Evolutionary conservation across 1,284 basidiomycete species (phyloP).

Genomic region (Athelia sp.): DNA sequence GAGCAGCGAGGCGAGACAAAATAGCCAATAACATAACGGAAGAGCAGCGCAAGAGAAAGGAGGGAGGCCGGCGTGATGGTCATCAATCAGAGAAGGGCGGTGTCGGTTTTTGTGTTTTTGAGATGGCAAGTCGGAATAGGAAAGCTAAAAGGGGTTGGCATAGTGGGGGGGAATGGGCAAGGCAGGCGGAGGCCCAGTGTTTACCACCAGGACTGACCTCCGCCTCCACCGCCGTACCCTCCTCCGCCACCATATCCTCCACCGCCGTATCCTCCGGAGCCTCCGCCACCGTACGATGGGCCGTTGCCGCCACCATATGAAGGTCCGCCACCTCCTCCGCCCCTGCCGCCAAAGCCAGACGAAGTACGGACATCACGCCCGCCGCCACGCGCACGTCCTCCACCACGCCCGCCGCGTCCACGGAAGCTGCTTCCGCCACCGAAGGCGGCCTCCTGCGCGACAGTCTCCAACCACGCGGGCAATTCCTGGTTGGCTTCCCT

Average conservation of each 20-base stretch:
- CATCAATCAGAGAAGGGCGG: not conserved
- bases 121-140: conserved; percentile 11
- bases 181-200: conserved; percentile 10
- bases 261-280: conserved; percentile 23
- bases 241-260: conserved; percentile 34
- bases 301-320: conserved; percentile 28
- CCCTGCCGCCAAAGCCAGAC: conserved; percentile 27
- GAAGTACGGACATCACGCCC: conserved; percentile 44
- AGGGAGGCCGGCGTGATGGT: conserved; percentile 1
- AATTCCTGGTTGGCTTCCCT: conserved; percentile 97
- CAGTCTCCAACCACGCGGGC: conserved; percentile 87
- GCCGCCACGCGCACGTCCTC: conserved; percentile 46
- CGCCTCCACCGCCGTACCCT: conserved; percentile 23
- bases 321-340: conserved; percentile 21
- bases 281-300: conserved; percentile 25
- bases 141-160: conserved; percentile 5
- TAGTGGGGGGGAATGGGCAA: conserved; percentile 5
- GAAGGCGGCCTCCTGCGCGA: conserved; percentile 80
- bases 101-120: conserved; percentile 4
- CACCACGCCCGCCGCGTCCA: conserved; percentile 51
- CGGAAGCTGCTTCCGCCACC: conserved; percentile 49
- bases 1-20: conserved; percentile 58
- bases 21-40: conserved; percentile 18
- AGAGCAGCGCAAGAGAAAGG: conserved; percentile 54
- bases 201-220: conserved; percentile 39